Conservation (phyloP, 2,329 filamentous ascomycete genomes). For the Fusarium beomiforme region DNA sequence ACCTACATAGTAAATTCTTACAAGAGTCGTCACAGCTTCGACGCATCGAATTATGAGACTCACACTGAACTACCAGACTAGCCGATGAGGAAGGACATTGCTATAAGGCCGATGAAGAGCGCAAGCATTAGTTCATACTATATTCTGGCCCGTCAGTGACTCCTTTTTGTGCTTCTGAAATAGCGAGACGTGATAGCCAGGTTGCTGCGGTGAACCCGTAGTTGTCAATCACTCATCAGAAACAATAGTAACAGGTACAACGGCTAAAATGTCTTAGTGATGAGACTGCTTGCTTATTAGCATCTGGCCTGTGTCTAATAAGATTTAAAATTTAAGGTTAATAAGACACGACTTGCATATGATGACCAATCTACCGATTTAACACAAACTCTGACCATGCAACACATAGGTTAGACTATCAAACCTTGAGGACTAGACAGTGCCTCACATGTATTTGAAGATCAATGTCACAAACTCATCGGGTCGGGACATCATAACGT, state of each 20-base stretch:
- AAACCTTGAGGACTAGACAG: background rate
- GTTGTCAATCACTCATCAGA: slow-evolving; percentile 7
- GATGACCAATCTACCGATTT: background rate
- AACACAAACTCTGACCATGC: background rate
- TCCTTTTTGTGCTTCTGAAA: background rate
- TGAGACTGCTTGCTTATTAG: slow-evolving; percentile 11
- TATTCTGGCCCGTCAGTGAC: background rate
- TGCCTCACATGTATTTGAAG: background rate
- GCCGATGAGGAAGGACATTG: slow-evolving; percentile 7
- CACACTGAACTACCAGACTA: background rate
- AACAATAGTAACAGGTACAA: background rate
- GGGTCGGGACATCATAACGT: background rate
- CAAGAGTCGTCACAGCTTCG: background rate
- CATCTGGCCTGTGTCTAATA: background rate
- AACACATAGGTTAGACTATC: too few species aligned
- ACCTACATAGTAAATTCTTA: background rate
- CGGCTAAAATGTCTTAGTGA: background rate
- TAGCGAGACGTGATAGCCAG: background rate
- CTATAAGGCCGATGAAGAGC: slow-evolving; percentile 5
- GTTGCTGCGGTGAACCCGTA: background rate
- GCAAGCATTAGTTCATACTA: background rate
- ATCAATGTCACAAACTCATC: background rate
- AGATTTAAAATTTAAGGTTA: slow-evolving; percentile 1
- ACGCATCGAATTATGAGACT: slow-evolving; percentile 3
- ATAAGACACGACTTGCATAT: background rate